Base-by-base conservation (phyloP, 176 grass and related monocot genomes). In the Ensete ventricosum region DNA sequence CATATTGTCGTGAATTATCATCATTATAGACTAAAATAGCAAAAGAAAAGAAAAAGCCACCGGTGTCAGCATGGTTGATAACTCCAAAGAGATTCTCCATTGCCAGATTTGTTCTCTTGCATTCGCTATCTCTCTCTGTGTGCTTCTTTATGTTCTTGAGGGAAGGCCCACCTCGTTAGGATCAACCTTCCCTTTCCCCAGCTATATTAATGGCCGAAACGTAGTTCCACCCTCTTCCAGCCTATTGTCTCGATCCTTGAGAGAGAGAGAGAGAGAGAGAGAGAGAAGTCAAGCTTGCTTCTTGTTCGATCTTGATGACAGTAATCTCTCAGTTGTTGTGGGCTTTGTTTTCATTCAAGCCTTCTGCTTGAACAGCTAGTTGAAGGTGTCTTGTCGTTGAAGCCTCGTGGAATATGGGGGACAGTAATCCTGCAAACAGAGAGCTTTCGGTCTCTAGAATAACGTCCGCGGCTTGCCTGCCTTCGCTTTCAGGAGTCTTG, bases 401-500 rank as follows among this genome's bases (percentile, higher is more conserved):
- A 79, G 77, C 2, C 19, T 70, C n/a, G 11, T 50, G 27, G 77
- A 79, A 79, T 79, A 71, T 70, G 53, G 58, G 11, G 26, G 52
- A 24, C 59, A 29, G 16, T 77, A 77, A 23, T 51, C 62, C 29
- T 52, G 27, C 75, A 77, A 79, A 53, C 70, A 69, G 65, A 57
- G 43, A 20, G 53, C 67, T 23, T 57, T 53, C 19, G 58, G 23
- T 55, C 17, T 77, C 34, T 29, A 63, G 58, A 43, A 67, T 22
- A 23, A 53, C 77, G 53, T 79, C 66, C 19, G 12, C 12, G 54
- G 66, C 53, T 79, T 58, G 52, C 27, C 25, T 59, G 9, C 66
- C 54, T 60, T 43, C 4, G 34, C 27, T 34, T 52, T 66, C 34
- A 43, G 34, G 34, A 43, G 4, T 43, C 34, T 43, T 75, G 14